Evolutionary conservation across 805 yeast genomes (phyloP).

Genomic region (Lipomyces lipofer): DNA sequence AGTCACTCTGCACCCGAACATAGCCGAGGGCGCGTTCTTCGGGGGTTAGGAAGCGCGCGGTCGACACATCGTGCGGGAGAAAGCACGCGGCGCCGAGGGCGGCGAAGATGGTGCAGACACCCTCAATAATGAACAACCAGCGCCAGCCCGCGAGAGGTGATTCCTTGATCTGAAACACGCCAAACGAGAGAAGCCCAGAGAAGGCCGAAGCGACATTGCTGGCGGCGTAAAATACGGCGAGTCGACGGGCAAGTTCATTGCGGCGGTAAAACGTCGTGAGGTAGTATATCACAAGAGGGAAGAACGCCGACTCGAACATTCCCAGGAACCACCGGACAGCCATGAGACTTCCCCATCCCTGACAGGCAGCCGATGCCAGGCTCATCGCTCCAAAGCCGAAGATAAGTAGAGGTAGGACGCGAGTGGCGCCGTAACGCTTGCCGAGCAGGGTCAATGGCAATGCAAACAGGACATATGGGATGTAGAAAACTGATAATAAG

Average conservation of each 20-base stretch:
- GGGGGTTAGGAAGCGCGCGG: slow-evolving; percentile 44
- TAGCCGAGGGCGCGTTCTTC: slow-evolving; percentile 46
- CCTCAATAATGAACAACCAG: slow-evolving; percentile 50
- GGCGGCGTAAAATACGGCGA: slow-evolving; percentile 52
- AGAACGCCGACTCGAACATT: slow-evolving; percentile 53
- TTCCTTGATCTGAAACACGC: slow-evolving; percentile 49
- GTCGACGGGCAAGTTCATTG: slow-evolving; percentile 50
- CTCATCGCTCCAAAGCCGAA: slow-evolving; percentile 49
- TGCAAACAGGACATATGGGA: slow-evolving; percentile 50
- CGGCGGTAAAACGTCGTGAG: slow-evolving; percentile 51
- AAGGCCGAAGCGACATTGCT: slow-evolving; percentile 59
- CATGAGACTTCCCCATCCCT: slow-evolving; percentile 48
- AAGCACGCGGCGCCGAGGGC: slow-evolving; percentile 36
- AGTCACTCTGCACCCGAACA: slow-evolving; percentile 48
- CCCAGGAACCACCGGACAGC: slow-evolving; percentile 54
- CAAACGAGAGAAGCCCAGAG: slow-evolving; percentile 57
- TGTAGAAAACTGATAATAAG: slow-evolving; percentile 48
- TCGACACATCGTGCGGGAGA: slow-evolving; percentile 44
- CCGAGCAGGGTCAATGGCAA: slow-evolving; percentile 48
- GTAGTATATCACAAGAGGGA: slow-evolving; percentile 40
- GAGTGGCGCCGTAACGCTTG: slow-evolving; percentile 47
- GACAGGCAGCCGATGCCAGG: slow-evolving; percentile 44
- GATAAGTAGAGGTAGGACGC: slow-evolving; percentile 48
- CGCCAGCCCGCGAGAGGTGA: slow-evolving; percentile 50
- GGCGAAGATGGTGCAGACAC: slow-evolving; percentile 43